phyloP scores from a whole-genome alignment of 768 basidiomycete genomes.

The Strobilomyces echinocephalus region DNA sequence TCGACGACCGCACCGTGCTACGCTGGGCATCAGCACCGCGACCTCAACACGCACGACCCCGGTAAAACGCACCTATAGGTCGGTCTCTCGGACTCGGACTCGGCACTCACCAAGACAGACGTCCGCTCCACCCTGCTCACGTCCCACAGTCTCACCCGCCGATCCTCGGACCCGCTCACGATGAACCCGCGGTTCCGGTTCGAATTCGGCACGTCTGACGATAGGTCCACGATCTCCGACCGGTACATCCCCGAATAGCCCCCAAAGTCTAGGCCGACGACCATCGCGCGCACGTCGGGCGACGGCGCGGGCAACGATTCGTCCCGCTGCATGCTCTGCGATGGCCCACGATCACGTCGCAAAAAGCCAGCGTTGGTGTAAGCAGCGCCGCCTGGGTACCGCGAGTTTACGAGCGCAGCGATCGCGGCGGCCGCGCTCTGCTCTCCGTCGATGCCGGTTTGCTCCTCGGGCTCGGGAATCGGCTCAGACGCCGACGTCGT shows the following conservation, averaged over 20 bases:
- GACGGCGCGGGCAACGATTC: conserved; percentile 44
- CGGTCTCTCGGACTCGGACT: conserved; percentile 71
- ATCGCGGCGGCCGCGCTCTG: conserved; percentile 68
- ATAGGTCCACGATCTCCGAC: conserved; percentile 45
- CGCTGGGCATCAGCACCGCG: conserved; percentile 2
- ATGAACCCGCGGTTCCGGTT: conserved; percentile 64
- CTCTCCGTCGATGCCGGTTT: conserved; percentile 52
- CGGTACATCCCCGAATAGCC: conserved; percentile 54
- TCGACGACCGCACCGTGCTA: conserved; percentile 33
- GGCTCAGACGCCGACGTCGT: conserved; percentile 43
- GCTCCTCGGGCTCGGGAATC: conserved; percentile 49
- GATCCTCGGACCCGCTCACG: conserved; percentile 87
- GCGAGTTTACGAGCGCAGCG: conserved; percentile 71
- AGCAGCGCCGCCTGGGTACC: conserved; percentile 40
- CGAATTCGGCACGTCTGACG: conserved; percentile 35
- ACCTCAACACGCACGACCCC: background rate
- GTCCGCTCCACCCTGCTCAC: conserved; percentile 68
- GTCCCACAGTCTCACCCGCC: conserved; percentile 86
- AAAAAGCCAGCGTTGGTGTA: conserved; percentile 16
- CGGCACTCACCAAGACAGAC: conserved; percentile 72
- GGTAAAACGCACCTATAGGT: conserved; percentile 59
- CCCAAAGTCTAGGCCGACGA: conserved; percentile 74
- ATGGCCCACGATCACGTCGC: conserved; percentile 30
- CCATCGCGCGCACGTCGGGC: conserved; percentile 64
- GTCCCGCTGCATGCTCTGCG: conserved; percentile 33